Evolutionary conservation across 2,329 filamentous ascomycete genomes (phyloP).

Genomic region (Colletotrichum lentis): DNA sequence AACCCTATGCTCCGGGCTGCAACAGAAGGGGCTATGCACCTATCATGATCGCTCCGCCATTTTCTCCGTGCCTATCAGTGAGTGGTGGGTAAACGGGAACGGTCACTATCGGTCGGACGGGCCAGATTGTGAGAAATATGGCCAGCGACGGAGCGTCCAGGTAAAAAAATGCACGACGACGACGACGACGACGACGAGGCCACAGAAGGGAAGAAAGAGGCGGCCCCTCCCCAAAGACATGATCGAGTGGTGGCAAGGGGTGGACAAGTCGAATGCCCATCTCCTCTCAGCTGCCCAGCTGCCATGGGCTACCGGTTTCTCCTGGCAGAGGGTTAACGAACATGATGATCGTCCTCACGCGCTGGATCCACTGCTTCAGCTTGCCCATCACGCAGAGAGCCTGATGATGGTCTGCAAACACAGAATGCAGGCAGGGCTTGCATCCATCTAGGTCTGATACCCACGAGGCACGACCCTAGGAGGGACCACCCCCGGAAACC

Average conservation of each 20-base stretch:
- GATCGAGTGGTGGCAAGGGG: conserved; percentile 1
- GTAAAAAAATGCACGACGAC: conserved; percentile 18
- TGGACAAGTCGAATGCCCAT: conserved; percentile 32
- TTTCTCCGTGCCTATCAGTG: conserved; percentile 18
- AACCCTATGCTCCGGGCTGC: conserved; percentile 16
- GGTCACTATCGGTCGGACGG: conserved; percentile 26
- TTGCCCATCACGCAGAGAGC: not conserved
- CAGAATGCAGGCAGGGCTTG: conserved; percentile 19
- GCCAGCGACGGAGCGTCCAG: conserved; percentile 27
- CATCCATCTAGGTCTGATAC: not conserved
- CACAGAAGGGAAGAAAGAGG: not conserved
- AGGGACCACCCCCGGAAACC: not conserved
- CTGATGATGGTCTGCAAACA: not conserved
- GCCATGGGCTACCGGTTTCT: conserved; percentile 12
- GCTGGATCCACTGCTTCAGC: conserved; percentile 25
- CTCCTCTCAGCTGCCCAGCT: conserved; percentile 7
- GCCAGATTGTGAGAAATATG: conserved; percentile 22
- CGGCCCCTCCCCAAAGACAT: not conserved
- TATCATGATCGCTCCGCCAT: conserved; percentile 25
- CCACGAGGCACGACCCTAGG: too few species aligned
- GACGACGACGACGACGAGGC: conserved; percentile 5
- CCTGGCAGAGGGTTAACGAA: conserved; percentile 13
- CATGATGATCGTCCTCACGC: conserved; percentile 29
- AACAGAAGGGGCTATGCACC: conserved; percentile 4
- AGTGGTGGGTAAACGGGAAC: conserved; percentile 5